These are phyloP conservation scores for Suillus bovinus DNA, from an alignment of 768 basidiomycete genomes.

Conservation along the genomic window DNA sequence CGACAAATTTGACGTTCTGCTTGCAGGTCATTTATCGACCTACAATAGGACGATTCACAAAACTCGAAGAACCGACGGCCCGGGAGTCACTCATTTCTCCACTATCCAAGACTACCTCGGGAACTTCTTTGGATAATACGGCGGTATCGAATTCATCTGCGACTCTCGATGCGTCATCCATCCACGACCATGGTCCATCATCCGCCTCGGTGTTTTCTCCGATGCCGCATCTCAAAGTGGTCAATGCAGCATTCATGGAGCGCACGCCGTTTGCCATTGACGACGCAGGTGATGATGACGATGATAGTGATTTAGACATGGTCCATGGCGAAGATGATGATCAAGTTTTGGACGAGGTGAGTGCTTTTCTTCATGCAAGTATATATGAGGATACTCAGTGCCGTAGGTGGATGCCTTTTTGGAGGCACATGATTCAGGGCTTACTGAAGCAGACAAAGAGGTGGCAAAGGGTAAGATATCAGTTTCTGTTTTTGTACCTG, in stretches of 20 bases:
- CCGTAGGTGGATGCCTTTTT: slow-evolving; percentile 87
- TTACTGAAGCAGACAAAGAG: slow-evolving; percentile 77
- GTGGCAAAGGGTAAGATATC: slow-evolving; percentile 65
- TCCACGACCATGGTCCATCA: slow-evolving; percentile 25
- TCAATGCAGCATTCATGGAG: slow-evolving; percentile 84
- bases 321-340: slow-evolving; percentile 65
- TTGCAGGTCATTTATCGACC: slow-evolving; percentile 70
- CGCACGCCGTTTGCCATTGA: slow-evolving; percentile 97
- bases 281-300: slow-evolving; percentile 83
- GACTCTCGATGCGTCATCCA: slow-evolving; percentile 41
- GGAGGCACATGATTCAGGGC: slow-evolving; percentile 87
- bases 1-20: slow-evolving; percentile 6
- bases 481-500: background rate
- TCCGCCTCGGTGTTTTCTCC: slow-evolving; percentile 44
- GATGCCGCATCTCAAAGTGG: slow-evolving; percentile 69
- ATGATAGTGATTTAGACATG: slow-evolving; percentile 57
- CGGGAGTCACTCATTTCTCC: slow-evolving; percentile 84
- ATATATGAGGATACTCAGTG: slow-evolving; percentile 2
- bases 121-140: slow-evolving; percentile 32
- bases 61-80: slow-evolving; percentile 83
- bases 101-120: slow-evolving; percentile 50
- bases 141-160: slow-evolving; percentile 42
- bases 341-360: slow-evolving; percentile 87
- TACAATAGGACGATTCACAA: slow-evolving; percentile 83
- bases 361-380: slow-evolving; percentile 19